phyloP scores from a whole-genome alignment of 2,329 filamentous ascomycete genomes.

The Colletotrichum sp. region DNA sequence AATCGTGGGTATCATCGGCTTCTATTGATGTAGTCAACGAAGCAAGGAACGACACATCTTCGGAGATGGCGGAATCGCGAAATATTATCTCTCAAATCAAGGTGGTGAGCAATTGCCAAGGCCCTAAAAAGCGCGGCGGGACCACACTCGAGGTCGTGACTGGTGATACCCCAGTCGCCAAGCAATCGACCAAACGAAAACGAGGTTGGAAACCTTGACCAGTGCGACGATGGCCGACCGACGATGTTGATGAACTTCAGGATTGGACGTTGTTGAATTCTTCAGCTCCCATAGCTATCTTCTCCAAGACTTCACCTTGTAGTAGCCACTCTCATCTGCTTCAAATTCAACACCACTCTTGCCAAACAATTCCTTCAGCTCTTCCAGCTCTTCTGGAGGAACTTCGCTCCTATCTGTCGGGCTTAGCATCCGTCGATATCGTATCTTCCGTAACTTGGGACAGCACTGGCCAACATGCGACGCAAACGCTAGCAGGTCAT shows the following conservation, averaged over 20 bases:
- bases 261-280: not conserved
- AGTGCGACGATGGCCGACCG: accelerated
- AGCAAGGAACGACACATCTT: not conserved
- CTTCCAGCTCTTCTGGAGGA: not conserved
- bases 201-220: not conserved
- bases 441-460: not conserved
- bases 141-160: not conserved
- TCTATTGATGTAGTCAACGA: not conserved
- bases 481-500: not conserved
- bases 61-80: not conserved
- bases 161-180: not conserved
- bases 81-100: not conserved
- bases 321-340: not conserved
- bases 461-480: not conserved
- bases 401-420: not conserved
- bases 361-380: not conserved
- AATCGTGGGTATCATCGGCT: not conserved
- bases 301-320: not conserved
- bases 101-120: not conserved
- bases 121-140: not conserved
- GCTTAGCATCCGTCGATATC: not conserved
- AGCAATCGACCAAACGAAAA: not conserved
- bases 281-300: not conserved
- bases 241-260: not conserved
- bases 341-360: not conserved